phyloP scores from a whole-genome alignment of 208 protist species.

The Acanthamoeba rhysodes region DNA sequence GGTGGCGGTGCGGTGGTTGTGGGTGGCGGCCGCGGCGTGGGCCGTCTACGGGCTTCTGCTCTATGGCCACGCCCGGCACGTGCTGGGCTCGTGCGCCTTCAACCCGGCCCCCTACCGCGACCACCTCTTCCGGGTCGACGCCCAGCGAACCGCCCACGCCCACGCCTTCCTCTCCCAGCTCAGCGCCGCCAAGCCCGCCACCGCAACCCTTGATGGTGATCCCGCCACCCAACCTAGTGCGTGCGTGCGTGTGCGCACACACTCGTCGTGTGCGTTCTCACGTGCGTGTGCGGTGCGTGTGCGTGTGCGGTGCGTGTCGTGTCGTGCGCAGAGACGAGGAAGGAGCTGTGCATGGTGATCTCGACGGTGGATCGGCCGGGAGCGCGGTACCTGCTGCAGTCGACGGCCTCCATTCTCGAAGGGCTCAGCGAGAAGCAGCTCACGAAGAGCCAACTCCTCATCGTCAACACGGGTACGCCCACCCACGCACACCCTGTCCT shows the following conservation, averaged over 20 bases:
- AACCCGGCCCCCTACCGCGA: background rate
- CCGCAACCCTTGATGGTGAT: background rate
- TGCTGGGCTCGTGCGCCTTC: background rate
- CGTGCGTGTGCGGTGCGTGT: no score
- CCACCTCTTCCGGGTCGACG: background rate
- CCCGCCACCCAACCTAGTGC: background rate
- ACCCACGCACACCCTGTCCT: no score
- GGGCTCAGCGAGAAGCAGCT: background rate
- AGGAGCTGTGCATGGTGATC: slow-evolving; percentile 17
- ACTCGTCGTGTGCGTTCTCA: no score
- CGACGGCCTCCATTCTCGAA: background rate
- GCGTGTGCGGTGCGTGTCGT: no score
- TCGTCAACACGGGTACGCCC: background rate
- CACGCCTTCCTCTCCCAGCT: background rate
- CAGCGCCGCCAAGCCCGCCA: no score
- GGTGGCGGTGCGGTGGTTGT: background rate
- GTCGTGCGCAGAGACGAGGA: background rate
- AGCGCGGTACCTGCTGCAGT: background rate
- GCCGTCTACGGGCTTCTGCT: background rate
- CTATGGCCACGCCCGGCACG: background rate
- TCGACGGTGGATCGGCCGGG: slow-evolving; percentile 2
- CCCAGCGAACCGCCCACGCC: background rate
- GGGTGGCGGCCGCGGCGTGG: background rate
- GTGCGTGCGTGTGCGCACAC: no score
- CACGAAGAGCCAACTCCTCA: background rate